Conservation (phyloP, 2,329 filamentous ascomycete genomes). For the Aspergillus sp. region DNA sequence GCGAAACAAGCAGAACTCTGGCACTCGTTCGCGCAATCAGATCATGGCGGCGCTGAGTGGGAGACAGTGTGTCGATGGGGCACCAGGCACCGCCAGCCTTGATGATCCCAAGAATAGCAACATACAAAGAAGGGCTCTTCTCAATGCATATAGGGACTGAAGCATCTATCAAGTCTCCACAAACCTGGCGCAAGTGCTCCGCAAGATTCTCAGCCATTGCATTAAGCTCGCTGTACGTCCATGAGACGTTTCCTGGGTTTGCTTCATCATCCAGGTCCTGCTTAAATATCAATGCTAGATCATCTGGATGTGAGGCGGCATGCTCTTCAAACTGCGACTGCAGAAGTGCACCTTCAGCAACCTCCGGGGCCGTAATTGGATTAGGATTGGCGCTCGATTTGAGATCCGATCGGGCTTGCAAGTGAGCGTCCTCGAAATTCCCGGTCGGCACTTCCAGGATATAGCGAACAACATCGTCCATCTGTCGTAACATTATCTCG, state of each 20-base stretch:
- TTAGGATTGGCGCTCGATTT: conserved; percentile 24
- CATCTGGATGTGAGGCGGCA: conserved; percentile 23
- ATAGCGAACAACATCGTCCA: conserved; percentile 26
- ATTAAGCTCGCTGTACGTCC: conserved; percentile 40
- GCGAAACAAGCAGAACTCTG: conserved; percentile 28
- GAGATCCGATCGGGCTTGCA: conserved; percentile 12
- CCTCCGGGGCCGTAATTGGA: conserved; percentile 10
- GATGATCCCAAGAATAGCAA: conserved; percentile 44
- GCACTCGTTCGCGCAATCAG: conserved; percentile 38
- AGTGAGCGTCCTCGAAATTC: conserved; percentile 18
- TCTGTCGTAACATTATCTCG: conserved; percentile 26
- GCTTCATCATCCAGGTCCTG: conserved; percentile 23
- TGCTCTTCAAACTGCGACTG: conserved; percentile 31
- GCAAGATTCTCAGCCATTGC: conserved; percentile 34
- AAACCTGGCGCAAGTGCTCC: conserved; percentile 23
- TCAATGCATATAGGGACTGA: conserved; percentile 42
- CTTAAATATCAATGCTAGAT: conserved; percentile 30
- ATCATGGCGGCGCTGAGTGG: conserved; percentile 38
- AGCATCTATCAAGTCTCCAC: conserved; percentile 24
- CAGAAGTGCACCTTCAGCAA: conserved; percentile 18
- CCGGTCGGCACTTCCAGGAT: conserved; percentile 24
- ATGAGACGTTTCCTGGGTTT: conserved; percentile 20
- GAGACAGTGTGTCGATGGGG: conserved; percentile 42
- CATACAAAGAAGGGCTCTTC: conserved; percentile 37
- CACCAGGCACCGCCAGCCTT: conserved; percentile 46